Conservation (phyloP, 805 yeast species). For the Cyberlindnera meyerae region DNA sequence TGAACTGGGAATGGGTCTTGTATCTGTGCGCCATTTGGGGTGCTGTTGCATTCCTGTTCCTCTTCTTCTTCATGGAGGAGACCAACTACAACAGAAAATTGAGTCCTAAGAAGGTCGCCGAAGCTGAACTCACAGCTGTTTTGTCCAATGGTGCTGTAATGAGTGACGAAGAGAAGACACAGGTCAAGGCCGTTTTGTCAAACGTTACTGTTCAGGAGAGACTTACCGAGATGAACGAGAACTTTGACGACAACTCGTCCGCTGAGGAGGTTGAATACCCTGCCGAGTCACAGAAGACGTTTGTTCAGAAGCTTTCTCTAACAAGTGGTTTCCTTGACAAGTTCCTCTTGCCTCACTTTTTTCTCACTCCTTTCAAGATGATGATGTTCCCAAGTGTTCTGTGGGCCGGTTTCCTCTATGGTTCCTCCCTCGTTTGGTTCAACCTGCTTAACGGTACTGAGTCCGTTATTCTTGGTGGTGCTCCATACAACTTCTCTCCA, state of each 20-base stretch:
- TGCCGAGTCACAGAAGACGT: conserved; percentile 27
- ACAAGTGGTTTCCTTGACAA: conserved; percentile 33
- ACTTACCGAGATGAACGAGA: conserved; percentile 23
- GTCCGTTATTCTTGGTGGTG: conserved; percentile 36
- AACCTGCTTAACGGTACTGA: conserved; percentile 45
- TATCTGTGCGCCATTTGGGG: conserved; percentile 44
- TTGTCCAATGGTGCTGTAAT: conserved; percentile 5
- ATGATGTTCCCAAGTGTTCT: conserved; percentile 48
- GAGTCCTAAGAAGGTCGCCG: conserved; percentile 7
- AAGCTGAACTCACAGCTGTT: conserved; percentile 13
- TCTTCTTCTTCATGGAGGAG: conserved; percentile 48
- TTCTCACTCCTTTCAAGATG: conserved; percentile 37
- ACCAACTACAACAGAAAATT: conserved; percentile 40
- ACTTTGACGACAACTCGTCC: conserved; percentile 9
- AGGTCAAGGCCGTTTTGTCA: conserved; percentile 12
- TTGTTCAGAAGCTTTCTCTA: conserved; percentile 38
- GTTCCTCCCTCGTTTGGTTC: conserved; percentile 44
- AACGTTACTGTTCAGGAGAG: conserved; percentile 11
- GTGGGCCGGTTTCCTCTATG: conserved; percentile 52
- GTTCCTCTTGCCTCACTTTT: conserved; percentile 27
- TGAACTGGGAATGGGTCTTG: conserved; percentile 52
- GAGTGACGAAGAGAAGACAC: conserved; percentile 6
- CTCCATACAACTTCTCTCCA: conserved; percentile 48
- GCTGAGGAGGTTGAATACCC: conserved; percentile 1
- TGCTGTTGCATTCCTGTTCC: conserved; percentile 35